These are phyloP conservation scores for Kurtzmaniella quercitrusa DNA, from an alignment of 1,139 yeast genomes.

Conservation along the genomic window DNA sequence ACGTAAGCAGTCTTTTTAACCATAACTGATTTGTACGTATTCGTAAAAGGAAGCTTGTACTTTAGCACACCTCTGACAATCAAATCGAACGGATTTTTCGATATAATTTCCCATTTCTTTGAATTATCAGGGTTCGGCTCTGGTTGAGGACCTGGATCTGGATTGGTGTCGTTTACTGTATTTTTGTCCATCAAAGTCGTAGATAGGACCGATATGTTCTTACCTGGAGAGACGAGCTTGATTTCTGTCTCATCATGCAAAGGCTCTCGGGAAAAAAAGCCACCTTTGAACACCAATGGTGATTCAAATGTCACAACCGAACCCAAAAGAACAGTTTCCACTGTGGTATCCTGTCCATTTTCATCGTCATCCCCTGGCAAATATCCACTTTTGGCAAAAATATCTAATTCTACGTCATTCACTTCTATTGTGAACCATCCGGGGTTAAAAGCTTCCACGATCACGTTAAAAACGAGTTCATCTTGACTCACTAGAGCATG, in stretches of 20 bases:
- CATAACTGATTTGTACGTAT: conserved; percentile 51
- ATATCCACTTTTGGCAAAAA: conserved; percentile 79
- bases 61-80: conserved; percentile 78
- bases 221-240: conserved; percentile 73
- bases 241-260: conserved; percentile 62
- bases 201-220: conserved; percentile 41
- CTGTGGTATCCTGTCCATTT: conserved; percentile 12
- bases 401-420: conserved; percentile 68
- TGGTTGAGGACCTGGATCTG: conserved; percentile 16
- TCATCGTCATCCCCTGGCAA: conserved; percentile 18
- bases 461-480: conserved; percentile 76
- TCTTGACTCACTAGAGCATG: conserved; percentile 80
- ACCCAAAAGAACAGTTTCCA: conserved; percentile 76
- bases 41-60: conserved; percentile 68
- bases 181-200: neutral
- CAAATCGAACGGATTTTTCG: conserved; percentile 80
- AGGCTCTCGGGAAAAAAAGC: conserved; percentile 61
- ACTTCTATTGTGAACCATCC: conserved; percentile 72
- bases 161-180: conserved; percentile 9
- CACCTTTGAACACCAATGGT: conserved; percentile 73
- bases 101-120: conserved; percentile 70
- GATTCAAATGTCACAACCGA: conserved; percentile 63
- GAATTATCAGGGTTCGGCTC: conserved; percentile 32
- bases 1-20: conserved; percentile 58
- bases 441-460: conserved; percentile 80